Evolutionary conservation across 2,329 filamentous ascomycete genomes (phyloP).

Genomic region (Colletotrichum costaricense): DNA sequence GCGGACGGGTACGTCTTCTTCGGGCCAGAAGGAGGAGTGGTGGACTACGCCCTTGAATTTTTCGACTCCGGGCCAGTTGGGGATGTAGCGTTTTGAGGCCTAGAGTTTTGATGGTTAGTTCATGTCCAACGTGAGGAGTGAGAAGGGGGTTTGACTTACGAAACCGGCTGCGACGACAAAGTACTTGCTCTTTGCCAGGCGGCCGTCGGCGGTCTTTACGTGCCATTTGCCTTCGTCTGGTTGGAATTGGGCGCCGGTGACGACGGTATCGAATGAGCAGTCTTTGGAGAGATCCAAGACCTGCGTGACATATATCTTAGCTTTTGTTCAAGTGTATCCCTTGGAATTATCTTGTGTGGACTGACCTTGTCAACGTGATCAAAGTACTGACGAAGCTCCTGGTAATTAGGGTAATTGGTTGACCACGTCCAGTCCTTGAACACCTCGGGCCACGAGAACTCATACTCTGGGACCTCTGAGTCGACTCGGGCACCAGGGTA

Average conservation of each 20-base stretch:
- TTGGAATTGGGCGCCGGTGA: constrained; percentile 64
- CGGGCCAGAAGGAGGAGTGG: constrained; percentile 72
- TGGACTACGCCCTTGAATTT: constrained; percentile 69
- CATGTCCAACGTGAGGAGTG: too few relatives aligned
- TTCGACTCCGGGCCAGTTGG: constrained; percentile 69
- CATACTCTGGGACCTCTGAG: constrained; percentile 63
- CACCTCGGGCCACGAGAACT: constrained; percentile 63
- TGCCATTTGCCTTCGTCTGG: constrained; percentile 59
- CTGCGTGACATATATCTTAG: background rate
- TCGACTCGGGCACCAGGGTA: constrained; percentile 68
- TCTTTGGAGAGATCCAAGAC: constrained; percentile 67
- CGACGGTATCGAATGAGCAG: constrained; percentile 65
- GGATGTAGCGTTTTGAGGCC: constrained; percentile 70
- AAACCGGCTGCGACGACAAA: constrained; percentile 67
- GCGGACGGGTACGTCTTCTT: constrained; percentile 64
- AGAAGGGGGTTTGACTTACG: constrained; percentile 40
- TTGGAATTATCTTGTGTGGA: too few relatives aligned
- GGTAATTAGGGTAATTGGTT: constrained; percentile 61
- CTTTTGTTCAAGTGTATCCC: too few relatives aligned
- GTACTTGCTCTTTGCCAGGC: constrained; percentile 60
- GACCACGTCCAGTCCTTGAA: constrained; percentile 69
- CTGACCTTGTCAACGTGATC: constrained; percentile 64
- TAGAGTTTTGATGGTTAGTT: constrained; percentile 26
- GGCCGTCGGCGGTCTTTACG: constrained; percentile 61
- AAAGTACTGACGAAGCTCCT: constrained; percentile 68